Evolutionary conservation across 805 yeast genomes (phyloP), one percentile per base, ranked within the genome.

Genomic region (Yamadazyma scolyti): DNA sequence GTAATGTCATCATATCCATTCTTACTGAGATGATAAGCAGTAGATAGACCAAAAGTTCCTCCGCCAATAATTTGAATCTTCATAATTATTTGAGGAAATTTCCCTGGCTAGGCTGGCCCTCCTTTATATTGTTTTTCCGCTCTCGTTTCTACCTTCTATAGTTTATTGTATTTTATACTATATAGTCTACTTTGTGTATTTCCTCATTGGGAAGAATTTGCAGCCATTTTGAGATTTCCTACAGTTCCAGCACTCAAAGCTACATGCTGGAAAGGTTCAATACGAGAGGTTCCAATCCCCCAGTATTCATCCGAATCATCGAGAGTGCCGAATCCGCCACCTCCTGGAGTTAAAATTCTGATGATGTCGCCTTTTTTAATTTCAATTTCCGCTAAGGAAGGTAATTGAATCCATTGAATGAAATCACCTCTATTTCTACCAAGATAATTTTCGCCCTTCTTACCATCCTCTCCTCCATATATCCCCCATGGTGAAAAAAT

Each of bases 341-440:
- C 95, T 22, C 95, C 95, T 2, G 95, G 94, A 0, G 94, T 82
- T 47, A 65, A 54, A 22, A 85, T 75, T 7, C 79, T 55, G 22
- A 85, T 53, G 27, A 83, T 63, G 46, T 85, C 95, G 5, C 93
- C 93, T 5, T 68, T 51, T n/a, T 58, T 44, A 34, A 76, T 67
- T 9, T 59, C 46, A 3, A 82, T 39, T 54, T 81, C 82, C 12
- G 90, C 90, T 5, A 89, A 88, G 16, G 84, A 64, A 39, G 69
- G 75, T 19, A 71, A 28, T 26, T 36, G 40, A 16, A 43, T 45
- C 50, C 50, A 45, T 28, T 43, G 46, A 16, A 43, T 39, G 9
- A 33, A 16, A 20, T 41, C 20, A 2, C 43, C 44, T 58, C 23
- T 58, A 47, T 41, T 67, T 62, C 40, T 53, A 48, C 30, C 56